phyloP scores from a whole-genome alignment of 2,329 filamentous ascomycete genomes.

The Metarhizium guizhouense region DNA sequence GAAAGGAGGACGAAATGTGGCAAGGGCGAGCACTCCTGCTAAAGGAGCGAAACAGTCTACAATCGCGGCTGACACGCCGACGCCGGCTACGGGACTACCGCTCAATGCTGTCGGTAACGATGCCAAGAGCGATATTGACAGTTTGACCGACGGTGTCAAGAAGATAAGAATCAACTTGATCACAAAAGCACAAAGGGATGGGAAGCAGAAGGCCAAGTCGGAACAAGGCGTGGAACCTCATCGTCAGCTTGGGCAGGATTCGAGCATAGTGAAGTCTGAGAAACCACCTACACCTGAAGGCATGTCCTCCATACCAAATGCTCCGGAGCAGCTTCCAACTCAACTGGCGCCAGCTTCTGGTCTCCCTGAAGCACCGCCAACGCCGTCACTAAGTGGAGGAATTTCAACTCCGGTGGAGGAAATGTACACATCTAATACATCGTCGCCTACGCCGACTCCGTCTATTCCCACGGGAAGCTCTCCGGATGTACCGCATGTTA shows the following conservation, averaged over 20 bases:
- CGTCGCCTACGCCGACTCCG: conserved; percentile 14
- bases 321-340: not conserved
- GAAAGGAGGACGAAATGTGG: conserved; percentile 24
- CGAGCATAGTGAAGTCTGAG: not conserved
- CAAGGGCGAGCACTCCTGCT: conserved; percentile 23
- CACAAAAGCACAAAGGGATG: conserved; percentile 49
- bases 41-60: conserved; percentile 10
- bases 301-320: not conserved
- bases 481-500: conserved; percentile 17
- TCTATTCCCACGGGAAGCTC: conserved; percentile 20
- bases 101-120: conserved; percentile 7
- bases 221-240: conserved; percentile 2
- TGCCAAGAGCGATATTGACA: conserved; percentile 37
- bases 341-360: not conserved
- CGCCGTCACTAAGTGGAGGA: conserved; percentile 14
- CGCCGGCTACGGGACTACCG: conserved; percentile 5
- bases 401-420: conserved; percentile 16
- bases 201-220: conserved; percentile 29
- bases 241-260: not conserved
- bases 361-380: conserved; percentile 13
- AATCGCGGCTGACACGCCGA: conserved; percentile 8
- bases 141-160: conserved; percentile 49
- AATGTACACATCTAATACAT: conserved; percentile 11
- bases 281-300: not conserved
- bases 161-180: conserved; percentile 55